Evolutionary conservation across 2,329 filamentous ascomycete species (phyloP).

Genomic region (Stemphylium beticola): DNA sequence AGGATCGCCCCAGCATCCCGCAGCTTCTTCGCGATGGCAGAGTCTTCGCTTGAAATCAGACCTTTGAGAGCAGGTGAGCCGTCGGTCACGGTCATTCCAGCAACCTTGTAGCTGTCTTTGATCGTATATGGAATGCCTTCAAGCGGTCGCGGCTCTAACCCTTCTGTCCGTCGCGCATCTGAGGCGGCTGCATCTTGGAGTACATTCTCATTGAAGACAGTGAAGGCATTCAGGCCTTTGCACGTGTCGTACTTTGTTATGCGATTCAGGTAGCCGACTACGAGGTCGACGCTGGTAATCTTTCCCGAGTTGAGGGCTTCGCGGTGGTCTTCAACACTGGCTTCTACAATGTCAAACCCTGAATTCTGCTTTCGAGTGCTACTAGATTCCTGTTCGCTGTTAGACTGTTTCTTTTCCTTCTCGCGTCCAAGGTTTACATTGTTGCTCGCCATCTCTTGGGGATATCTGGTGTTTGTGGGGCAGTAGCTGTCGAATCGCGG

Average conservation of each 20-base stretch:
- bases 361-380: background rate
- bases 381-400: background rate
- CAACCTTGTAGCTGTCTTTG: slow-evolving; percentile 64
- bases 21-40: slow-evolving; percentile 57
- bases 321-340: slow-evolving; percentile 54
- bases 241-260: slow-evolving; percentile 56
- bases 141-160: slow-evolving; percentile 48
- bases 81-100: slow-evolving; percentile 59
- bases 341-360: slow-evolving; percentile 53
- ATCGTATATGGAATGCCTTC: slow-evolving; percentile 65
- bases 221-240: slow-evolving; percentile 56
- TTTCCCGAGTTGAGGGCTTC: slow-evolving; percentile 50
- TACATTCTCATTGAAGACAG: slow-evolving; percentile 55
- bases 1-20: slow-evolving; percentile 58
- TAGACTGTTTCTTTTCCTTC: background rate
- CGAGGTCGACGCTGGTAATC: slow-evolving; percentile 55
- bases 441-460: slow-evolving; percentile 1
- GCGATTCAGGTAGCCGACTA: slow-evolving; percentile 55
- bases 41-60: slow-evolving; percentile 60
- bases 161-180: slow-evolving; percentile 53
- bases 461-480: background rate
- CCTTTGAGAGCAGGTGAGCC: slow-evolving; percentile 62
- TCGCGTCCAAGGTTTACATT: background rate
- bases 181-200: slow-evolving; percentile 57
- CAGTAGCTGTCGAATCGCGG: background rate